Conservation (phyloP, 2,329 filamentous ascomycete genomes). For the Talaromyces marneffei region DNA sequence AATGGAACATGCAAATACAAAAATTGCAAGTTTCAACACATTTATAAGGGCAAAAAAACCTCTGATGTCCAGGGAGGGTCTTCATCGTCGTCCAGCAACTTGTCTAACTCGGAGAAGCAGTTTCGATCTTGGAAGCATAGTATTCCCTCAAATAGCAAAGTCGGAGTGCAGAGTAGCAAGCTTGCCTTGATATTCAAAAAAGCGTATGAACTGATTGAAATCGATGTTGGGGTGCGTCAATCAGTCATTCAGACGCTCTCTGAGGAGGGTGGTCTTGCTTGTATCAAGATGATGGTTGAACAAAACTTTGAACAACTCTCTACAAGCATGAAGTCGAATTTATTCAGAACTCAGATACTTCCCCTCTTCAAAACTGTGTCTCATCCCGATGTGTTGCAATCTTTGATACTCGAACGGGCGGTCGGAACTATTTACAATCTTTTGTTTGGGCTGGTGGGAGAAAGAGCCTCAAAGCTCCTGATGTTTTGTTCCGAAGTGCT, state of each 20-base stretch:
- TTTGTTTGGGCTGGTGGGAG: constrained; percentile 39
- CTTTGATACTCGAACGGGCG: constrained; percentile 37
- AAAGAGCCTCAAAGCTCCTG: constrained; percentile 33
- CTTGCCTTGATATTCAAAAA: constrained; percentile 21
- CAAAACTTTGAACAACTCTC: constrained; percentile 18
- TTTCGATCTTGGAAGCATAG: not conserved
- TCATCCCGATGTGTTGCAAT: constrained; percentile 37
- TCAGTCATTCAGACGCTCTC: constrained; percentile 26
- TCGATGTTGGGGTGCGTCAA: constrained; percentile 21
- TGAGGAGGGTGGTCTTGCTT: constrained; percentile 25
- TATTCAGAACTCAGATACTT: constrained; percentile 27
- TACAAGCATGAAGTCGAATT: constrained; percentile 13
- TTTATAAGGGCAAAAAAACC: not conserved
- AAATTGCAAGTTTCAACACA: constrained; percentile 5
- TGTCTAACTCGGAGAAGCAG: not conserved
- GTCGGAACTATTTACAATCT: constrained; percentile 42
- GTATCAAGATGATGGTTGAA: constrained; percentile 25
- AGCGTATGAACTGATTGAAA: constrained; percentile 22
- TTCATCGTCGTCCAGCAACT: not conserved
- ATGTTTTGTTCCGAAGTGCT: constrained; percentile 15
- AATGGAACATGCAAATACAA: constrained; percentile 3
- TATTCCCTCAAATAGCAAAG: not conserved
- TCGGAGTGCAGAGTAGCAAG: not conserved
- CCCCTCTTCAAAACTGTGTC: constrained; percentile 41
- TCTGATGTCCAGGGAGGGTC: not conserved